These are phyloP conservation scores for Fraxinus quadrangulata DNA, from an alignment of 257 asterid genomes.

Conservation along the genomic window DNA sequence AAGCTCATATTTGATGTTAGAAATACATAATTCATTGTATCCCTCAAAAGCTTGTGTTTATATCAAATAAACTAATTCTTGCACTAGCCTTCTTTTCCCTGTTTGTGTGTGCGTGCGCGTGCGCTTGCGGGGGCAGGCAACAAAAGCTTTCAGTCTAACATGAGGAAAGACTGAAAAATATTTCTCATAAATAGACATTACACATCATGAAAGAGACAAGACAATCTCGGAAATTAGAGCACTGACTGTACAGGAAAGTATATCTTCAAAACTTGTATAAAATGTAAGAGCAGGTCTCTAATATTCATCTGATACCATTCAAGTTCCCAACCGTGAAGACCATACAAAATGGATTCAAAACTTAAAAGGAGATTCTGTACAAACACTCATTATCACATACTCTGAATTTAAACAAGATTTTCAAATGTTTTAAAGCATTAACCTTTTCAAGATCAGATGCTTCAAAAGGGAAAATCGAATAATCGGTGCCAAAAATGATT, in stretches of 20 bases:
- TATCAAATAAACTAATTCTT: neutral
- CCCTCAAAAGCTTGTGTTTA: neutral
- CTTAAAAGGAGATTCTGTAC: neutral
- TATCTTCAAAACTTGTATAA: neutral
- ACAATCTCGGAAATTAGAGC: neutral
- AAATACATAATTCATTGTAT: neutral
- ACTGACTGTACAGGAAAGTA: neutral
- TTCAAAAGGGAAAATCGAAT: constrained; percentile 45
- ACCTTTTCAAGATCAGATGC: constrained; percentile 94
- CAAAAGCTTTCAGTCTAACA: neutral
- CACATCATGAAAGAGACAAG: neutral
- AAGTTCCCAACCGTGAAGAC: neutral
- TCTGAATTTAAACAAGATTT: neutral
- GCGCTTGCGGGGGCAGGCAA: neutral
- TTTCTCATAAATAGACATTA: neutral
- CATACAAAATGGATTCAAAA: neutral
- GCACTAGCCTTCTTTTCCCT: neutral
- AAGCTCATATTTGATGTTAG: neutral
- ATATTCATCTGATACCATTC: neutral
- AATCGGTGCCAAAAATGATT: no score
- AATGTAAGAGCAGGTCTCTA: neutral
- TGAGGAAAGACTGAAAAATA: neutral
- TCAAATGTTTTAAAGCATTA: neutral
- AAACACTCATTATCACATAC: neutral
- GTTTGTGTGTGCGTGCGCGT: neutral